Conservation (phyloP, 495 filamentous ascomycete species). For the Pyrenopolyporus hunteri region DNA sequence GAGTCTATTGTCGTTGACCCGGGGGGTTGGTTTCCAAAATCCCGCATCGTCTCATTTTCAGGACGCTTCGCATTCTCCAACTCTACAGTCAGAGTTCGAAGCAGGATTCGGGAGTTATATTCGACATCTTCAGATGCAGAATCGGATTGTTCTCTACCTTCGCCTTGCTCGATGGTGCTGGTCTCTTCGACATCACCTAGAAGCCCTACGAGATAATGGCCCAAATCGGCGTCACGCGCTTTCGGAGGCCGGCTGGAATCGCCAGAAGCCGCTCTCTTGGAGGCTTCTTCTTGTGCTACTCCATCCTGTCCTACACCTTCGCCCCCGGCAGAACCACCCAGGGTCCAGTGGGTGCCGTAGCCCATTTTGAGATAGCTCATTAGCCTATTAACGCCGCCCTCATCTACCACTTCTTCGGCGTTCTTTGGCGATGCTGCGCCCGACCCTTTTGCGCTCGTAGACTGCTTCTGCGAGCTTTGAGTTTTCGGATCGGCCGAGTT, state of each 20-base stretch:
- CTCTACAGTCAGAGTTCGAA: constrained; percentile 59
- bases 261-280: constrained; percentile 2
- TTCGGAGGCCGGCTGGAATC: constrained; percentile 4
- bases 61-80: constrained; percentile 47
- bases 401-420: constrained; percentile 25
- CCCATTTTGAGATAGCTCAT: constrained; percentile 61
- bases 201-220: constrained; percentile 75
- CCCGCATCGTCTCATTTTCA: constrained; percentile 49
- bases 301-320: constrained; percentile 11
- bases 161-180: constrained; percentile 20
- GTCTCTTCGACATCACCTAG: constrained; percentile 63
- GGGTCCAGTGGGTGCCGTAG: constrained; percentile 62
- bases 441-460: neutral
- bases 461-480: neutral
- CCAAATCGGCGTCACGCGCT: constrained; percentile 39
- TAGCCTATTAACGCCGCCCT: constrained; percentile 49
- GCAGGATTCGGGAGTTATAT: constrained; percentile 48
- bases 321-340: constrained; percentile 42
- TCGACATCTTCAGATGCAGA: constrained; percentile 35
- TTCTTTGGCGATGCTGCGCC: constrained; percentile 5
- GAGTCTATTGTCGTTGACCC: constrained; percentile 31
- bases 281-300: neutral
- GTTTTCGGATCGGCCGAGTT: neutral
- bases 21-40: constrained; percentile 51
- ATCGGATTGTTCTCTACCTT: constrained; percentile 36